Conservation (phyloP, 345 rosid genomes). For the Gossypium longicalyx region DNA sequence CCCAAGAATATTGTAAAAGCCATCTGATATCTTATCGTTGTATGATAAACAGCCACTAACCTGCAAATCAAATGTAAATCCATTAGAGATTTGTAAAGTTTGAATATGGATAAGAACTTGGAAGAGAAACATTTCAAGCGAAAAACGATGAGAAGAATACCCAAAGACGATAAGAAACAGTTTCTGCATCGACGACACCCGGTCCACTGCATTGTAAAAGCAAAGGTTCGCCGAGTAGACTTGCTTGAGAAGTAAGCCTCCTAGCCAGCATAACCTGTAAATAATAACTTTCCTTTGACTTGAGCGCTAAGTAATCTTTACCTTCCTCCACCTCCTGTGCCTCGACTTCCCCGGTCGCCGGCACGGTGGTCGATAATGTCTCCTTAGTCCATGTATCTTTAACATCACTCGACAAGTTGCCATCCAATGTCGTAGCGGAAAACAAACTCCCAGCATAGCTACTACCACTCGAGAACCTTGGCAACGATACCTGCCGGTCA, state of each 20-base stretch:
- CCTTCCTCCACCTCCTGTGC: slow-evolving; percentile 37
- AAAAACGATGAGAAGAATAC: slow-evolving; percentile 29
- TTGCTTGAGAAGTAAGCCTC: slow-evolving; percentile 64
- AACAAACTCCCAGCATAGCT: slow-evolving; percentile 78
- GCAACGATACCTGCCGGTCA: slow-evolving; percentile 64
- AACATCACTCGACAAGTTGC: slow-evolving; percentile 47
- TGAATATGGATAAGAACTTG: neutral
- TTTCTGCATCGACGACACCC: slow-evolving; percentile 39
- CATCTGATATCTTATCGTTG: slow-evolving; percentile 78
- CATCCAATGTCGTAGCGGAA: slow-evolving; percentile 76
- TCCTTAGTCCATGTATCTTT: slow-evolving; percentile 36
- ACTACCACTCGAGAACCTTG: slow-evolving; percentile 78
- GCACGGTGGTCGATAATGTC: slow-evolving; percentile 28
- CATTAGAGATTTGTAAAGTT: neutral
- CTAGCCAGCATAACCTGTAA: slow-evolving; percentile 76
- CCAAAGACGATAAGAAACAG: slow-evolving; percentile 87
- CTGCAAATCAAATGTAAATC: slow-evolving; percentile 32
- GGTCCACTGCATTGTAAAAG: slow-evolving; percentile 27
- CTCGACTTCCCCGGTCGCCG: slow-evolving; percentile 30
- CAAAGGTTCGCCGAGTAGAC: slow-evolving; percentile 41
- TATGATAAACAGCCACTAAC: slow-evolving; percentile 89
- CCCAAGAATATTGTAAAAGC: slow-evolving; percentile 88
- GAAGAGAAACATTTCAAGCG: neutral
- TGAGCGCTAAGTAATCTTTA: slow-evolving; percentile 37
- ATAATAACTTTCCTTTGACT: slow-evolving; percentile 51